phyloP scores from a whole-genome alignment of 2,329 filamentous ascomycete genomes.

The Colletotrichum sp. region DNA sequence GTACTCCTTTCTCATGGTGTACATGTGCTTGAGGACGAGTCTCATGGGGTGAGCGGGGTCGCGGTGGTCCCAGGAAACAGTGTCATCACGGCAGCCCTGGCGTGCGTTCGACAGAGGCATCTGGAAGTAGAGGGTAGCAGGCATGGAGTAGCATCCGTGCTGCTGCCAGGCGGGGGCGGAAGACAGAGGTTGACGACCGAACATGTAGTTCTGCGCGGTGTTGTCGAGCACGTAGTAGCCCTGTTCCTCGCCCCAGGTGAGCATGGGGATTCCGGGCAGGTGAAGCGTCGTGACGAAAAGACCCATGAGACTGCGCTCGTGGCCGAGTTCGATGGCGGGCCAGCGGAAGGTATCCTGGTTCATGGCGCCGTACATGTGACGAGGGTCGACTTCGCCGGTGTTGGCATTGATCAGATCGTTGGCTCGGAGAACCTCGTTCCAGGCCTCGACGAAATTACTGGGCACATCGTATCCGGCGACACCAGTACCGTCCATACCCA shows the following conservation, averaged over 20 bases:
- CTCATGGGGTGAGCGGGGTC: conserved; percentile 66
- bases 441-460: conserved; percentile 49
- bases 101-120: conserved; percentile 61
- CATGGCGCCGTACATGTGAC: conserved; percentile 68
- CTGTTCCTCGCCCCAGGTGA: conserved; percentile 71
- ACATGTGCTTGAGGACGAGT: conserved; percentile 67
- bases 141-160: conserved; percentile 67
- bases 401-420: conserved; percentile 67
- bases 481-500: conserved; percentile 36
- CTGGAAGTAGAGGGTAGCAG: conserved; percentile 60
- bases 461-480: conserved; percentile 34
- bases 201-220: conserved; percentile 69
- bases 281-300: conserved; percentile 64
- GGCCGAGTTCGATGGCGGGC: conserved; percentile 63
- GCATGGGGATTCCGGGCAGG: conserved; percentile 65
- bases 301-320: conserved; percentile 60
- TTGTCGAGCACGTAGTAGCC: conserved; percentile 68
- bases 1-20: conserved; percentile 60
- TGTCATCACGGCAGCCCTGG: conserved; percentile 61
- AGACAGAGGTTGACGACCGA: conserved; percentile 67
- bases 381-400: conserved; percentile 65
- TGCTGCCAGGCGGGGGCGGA: conserved; percentile 67
- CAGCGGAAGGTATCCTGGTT: conserved; percentile 72
- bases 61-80: conserved; percentile 64
- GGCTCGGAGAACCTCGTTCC: conserved; percentile 60